Conservation (phyloP, 345 rosid species). For the Chamaenerion angustifolium region DNA sequence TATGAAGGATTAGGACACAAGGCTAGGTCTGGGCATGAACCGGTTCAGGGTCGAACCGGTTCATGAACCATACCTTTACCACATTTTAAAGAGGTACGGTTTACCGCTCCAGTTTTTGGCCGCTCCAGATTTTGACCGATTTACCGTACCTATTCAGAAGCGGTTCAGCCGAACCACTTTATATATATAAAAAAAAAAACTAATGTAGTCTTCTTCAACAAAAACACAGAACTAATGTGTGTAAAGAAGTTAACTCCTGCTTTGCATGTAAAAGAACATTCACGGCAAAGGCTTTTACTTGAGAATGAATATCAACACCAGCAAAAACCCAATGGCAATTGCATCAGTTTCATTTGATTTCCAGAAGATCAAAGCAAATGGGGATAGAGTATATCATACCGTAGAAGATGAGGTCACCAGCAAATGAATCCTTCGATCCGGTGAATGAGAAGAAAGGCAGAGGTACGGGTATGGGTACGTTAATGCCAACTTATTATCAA, state of each 20-base stretch:
- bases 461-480: slow-evolving; percentile 90
- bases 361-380: neutral
- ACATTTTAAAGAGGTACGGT: no score
- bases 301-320: neutral
- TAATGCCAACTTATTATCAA: slow-evolving; percentile 60
- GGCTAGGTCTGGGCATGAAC: no score
- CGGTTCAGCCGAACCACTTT: no score
- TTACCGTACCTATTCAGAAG: no score
- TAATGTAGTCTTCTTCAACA: no score
- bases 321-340: neutral
- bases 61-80: no score
- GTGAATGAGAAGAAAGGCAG: slow-evolving; percentile 91
- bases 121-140: no score
- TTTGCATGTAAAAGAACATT: slow-evolving; percentile 35
- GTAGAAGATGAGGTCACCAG: slow-evolving; percentile 83
- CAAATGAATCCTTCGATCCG: slow-evolving; percentile 79
- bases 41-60: no score
- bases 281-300: neutral
- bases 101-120: no score
- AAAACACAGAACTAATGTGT: no score
- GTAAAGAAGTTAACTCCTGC: slow-evolving; percentile 86
- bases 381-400: slow-evolving; percentile 27
- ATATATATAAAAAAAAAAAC: no score
- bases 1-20: no score
- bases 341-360: neutral